Percentiles rank a stretch among this genome's conserved stretches.
Evolutionary conservation across 1,284 basidiomycete genomes (phyloP).

Genomic region (Leccinum angustisporum): DNA sequence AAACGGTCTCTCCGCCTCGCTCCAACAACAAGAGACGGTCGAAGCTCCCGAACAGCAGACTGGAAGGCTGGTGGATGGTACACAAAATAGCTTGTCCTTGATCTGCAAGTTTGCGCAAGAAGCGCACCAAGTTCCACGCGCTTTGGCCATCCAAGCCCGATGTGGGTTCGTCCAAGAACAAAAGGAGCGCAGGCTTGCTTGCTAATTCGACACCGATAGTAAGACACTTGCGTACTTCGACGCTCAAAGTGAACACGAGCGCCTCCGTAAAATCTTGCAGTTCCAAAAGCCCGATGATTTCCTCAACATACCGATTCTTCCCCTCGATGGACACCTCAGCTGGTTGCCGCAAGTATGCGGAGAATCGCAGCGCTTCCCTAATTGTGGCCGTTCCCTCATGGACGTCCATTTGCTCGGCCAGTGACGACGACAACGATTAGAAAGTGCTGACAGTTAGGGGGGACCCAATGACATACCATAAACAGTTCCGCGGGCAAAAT

Average conservation of each 20-base stretch:
- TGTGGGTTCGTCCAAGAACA: conserved; percentile 70
- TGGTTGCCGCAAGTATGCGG: conserved; percentile 88
- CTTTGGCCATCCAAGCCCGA: conserved; percentile 79
- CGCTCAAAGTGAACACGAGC: conserved; percentile 59
- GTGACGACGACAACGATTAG: conserved; percentile 5
- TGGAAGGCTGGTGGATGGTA: conserved; percentile 78
- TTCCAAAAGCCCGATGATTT: conserved; percentile 72
- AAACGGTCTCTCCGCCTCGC: conserved; percentile 69
- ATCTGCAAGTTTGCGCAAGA: conserved; percentile 82
- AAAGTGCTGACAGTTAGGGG: conserved; percentile 20
- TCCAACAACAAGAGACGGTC: conserved; percentile 69
- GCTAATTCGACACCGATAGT: conserved; percentile 90
- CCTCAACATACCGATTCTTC: conserved; percentile 81
- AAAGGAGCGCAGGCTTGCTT: conserved; percentile 77
- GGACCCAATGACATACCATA: conserved; percentile 49
- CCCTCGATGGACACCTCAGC: conserved; percentile 68
- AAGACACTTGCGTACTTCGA: conserved; percentile 83
- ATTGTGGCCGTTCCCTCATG: conserved; percentile 86
- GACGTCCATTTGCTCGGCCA: conserved; percentile 86
- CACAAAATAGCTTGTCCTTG: conserved; percentile 80
- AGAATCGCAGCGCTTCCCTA: conserved; percentile 88
- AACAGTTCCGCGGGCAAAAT: conserved; percentile 77
- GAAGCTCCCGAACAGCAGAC: conserved; percentile 72
- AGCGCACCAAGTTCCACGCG: conserved; percentile 83
- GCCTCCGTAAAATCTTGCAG: conserved; percentile 65